Conservation (phyloP, 805 yeast genomes). For the Metschnikowia lochheadii region DNA sequence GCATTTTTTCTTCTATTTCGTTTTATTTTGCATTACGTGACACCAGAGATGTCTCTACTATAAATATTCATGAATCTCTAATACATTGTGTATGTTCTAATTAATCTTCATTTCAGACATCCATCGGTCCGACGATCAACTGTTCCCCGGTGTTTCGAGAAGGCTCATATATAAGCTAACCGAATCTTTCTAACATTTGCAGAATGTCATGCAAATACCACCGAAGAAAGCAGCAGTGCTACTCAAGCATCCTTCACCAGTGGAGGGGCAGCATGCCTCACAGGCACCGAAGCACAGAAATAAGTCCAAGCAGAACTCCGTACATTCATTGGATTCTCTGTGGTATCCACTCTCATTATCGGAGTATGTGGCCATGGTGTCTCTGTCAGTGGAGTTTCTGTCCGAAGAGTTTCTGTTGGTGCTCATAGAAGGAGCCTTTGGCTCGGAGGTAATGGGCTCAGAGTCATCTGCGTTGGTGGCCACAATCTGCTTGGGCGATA, state of each 20-base stretch:
- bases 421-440: conserved; percentile 14
- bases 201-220: conserved; percentile 30
- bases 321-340: conserved; percentile 36
- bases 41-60: not conserved
- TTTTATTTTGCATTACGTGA: not conserved
- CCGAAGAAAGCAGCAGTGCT: conserved; percentile 36
- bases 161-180: not conserved
- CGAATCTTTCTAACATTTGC: conserved; percentile 23
- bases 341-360: conserved; percentile 33
- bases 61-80: not conserved
- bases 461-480: conserved; percentile 5
- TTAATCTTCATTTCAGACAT: not conserved
- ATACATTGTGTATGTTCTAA: not conserved
- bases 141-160: not conserved
- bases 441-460: conserved; percentile 14
- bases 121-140: not conserved
- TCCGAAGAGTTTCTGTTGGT: conserved; percentile 7
- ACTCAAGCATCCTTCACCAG: conserved; percentile 39
- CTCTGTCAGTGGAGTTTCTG: conserved; percentile 6
- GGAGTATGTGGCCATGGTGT: conserved; percentile 8
- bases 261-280: conserved; percentile 39
- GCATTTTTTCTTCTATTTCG: too few relatives aligned
- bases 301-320: conserved; percentile 38
- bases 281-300: conserved; percentile 38
- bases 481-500: conserved; percentile 8